These are phyloP conservation scores for Yarrowia galli DNA, from an alignment of 1,139 yeast species.

Conservation along the genomic window DNA sequence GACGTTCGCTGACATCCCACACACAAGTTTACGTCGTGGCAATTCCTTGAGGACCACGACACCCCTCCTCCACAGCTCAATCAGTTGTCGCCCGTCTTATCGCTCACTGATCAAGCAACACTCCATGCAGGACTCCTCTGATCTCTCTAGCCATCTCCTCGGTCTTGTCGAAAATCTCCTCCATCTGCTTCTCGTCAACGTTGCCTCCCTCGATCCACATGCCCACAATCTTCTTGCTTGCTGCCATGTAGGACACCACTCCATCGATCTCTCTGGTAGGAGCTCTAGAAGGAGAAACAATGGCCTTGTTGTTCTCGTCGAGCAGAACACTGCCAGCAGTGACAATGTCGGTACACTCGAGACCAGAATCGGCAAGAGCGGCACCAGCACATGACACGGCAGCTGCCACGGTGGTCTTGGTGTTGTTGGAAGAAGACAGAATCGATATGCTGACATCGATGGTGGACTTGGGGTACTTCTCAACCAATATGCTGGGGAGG, in stretches of 20 bases:
- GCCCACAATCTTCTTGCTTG: constrained; percentile 61
- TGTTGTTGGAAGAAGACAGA: constrained; percentile 56
- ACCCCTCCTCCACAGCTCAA: too few relatives aligned
- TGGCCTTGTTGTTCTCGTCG: constrained; percentile 40
- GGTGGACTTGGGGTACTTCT: constrained; percentile 86
- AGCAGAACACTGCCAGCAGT: constrained; percentile 67
- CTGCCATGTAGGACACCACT: constrained; percentile 61
- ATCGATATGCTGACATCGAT: constrained; percentile 81
- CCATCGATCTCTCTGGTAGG: constrained; percentile 50
- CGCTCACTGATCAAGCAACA: constrained; percentile 42
- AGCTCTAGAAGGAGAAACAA: constrained; percentile 43
- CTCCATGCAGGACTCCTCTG: constrained; percentile 46
- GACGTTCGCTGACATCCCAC: too few relatives aligned
- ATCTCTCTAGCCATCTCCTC: constrained; percentile 42
- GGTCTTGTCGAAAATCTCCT: constrained; percentile 42
- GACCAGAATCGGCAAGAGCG: constrained; percentile 84
- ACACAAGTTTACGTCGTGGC: too few relatives aligned
- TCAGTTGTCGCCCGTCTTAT: too few relatives aligned
- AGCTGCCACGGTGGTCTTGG: constrained; percentile 51
- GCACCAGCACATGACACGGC: constrained; percentile 67
- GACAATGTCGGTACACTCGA: constrained; percentile 78
- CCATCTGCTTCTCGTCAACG: constrained; percentile 42
- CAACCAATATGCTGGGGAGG: constrained; percentile 67
- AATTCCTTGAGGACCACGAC: too few relatives aligned
- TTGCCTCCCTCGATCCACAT: constrained; percentile 55